A percentile compares a stretch with the other conserved stretches of the same genome.
phyloP scores from a whole-genome alignment of 202 grass and related monocot species.

The Elaeis oleifera region DNA sequence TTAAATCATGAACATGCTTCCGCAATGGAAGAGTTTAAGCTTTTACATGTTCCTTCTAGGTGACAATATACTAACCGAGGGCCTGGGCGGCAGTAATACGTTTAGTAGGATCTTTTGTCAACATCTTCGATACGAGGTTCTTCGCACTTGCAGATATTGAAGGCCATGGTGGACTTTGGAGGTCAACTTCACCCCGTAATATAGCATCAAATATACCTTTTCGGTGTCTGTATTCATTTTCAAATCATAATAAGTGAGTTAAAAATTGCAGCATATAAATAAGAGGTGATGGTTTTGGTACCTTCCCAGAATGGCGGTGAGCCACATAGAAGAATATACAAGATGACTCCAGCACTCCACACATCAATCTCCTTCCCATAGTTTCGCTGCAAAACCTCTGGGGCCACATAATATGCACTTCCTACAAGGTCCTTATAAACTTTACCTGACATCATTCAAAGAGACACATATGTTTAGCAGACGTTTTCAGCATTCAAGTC shows the following conservation, averaged over 20 bases:
- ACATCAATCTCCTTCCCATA: slow-evolving; percentile 78
- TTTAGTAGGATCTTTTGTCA: slow-evolving; percentile 35
- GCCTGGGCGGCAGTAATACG: slow-evolving; percentile 67
- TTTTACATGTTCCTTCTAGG: too few relatives aligned
- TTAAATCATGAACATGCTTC: too few relatives aligned
- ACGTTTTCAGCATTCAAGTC: not conserved
- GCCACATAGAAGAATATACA: slow-evolving; percentile 70
- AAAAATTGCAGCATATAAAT: slow-evolving; percentile 4
- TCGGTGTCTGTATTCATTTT: slow-evolving; percentile 52
- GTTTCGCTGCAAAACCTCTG: slow-evolving; percentile 51
- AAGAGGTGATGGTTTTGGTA: slow-evolving; percentile 8
- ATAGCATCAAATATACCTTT: slow-evolving; percentile 69
- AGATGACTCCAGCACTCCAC: slow-evolving; percentile 79
- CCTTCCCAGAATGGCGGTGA: slow-evolving; percentile 69
- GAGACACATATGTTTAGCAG: not conserved
- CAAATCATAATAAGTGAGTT: not conserved
- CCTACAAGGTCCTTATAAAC: slow-evolving; percentile 58
- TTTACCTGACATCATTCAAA: slow-evolving; percentile 39
- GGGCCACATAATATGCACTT: slow-evolving; percentile 70
- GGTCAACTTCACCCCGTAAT: slow-evolving; percentile 29
- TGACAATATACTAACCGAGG: slow-evolving; percentile 35
- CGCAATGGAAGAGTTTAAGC: too few relatives aligned
- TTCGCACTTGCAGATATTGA: slow-evolving; percentile 67
- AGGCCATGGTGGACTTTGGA: slow-evolving; percentile 50
- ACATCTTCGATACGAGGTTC: slow-evolving; percentile 69